Conservation (phyloP, 257 asterid species). For the Nicotiana benthamiana region DNA sequence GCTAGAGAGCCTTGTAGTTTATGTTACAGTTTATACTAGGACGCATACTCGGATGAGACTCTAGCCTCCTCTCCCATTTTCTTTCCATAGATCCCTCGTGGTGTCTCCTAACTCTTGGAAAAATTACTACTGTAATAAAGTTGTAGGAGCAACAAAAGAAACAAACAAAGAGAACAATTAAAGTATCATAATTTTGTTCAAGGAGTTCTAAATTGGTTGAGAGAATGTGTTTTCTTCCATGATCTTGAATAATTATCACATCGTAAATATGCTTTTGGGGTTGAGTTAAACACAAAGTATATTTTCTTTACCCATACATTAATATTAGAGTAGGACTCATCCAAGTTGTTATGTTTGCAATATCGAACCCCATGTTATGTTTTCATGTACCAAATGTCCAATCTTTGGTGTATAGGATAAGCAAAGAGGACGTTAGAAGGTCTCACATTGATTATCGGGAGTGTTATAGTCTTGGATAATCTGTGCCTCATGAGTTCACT, state of each 20-base stretch:
- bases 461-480: not conserved
- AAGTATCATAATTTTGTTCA: too few species aligned
- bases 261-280: not conserved
- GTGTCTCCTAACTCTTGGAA: too few species aligned
- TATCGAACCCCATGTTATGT: not conserved
- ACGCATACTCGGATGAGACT: not conserved
- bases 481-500: not conserved
- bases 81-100: not conserved
- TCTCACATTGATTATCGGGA: not conserved
- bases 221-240: not conserved
- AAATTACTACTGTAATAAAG: not conserved
- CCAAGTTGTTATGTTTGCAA: not conserved
- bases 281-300: not conserved
- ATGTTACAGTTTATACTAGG: not conserved
- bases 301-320: not conserved
- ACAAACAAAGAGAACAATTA: not conserved
- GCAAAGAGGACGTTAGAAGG: not conserved
- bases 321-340: not conserved
- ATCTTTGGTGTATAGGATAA: not conserved
- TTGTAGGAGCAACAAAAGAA: not conserved
- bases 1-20: not conserved
- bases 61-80: not conserved
- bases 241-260: not conserved
- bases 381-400: not conserved
- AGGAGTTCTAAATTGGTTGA: not conserved